Percentiles rank a stretch among this genome's conserved stretches.
phyloP scores from a whole-genome alignment of 2,329 filamentous ascomycete species.

The Aureobasidium leucospermi region DNA sequence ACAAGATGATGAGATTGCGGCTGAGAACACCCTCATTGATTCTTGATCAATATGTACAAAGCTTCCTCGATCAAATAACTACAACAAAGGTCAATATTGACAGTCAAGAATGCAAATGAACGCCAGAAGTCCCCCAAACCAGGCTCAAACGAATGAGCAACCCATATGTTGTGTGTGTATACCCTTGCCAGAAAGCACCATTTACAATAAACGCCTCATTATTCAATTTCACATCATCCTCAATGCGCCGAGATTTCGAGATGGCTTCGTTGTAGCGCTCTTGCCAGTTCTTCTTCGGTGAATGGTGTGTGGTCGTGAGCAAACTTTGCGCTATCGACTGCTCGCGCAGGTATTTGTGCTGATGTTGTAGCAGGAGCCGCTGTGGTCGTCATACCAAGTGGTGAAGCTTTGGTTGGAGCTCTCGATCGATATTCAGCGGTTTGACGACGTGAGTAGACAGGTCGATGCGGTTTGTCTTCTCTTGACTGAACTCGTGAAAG shows the following conservation, averaged over 20 bases:
- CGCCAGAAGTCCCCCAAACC: neutral
- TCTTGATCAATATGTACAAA: no score
- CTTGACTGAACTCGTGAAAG: conserved; percentile 28
- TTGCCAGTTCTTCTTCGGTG: conserved; percentile 37
- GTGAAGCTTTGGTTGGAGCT: neutral
- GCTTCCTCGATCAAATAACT: no score
- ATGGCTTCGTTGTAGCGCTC: conserved; percentile 36
- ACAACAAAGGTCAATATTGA: neutral
- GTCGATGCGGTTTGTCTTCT: conserved; percentile 17
- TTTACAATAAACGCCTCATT: neutral
- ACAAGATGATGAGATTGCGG: no score
- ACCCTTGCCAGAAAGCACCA: neutral
- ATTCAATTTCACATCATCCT: neutral
- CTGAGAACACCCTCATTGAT: no score
- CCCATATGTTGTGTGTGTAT: neutral
- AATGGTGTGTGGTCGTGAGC: conserved; percentile 34
- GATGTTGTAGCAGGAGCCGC: neutral
- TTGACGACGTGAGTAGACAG: conserved; percentile 20
- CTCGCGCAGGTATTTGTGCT: neutral
- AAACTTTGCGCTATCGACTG: neutral
- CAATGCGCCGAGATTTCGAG: conserved; percentile 22
- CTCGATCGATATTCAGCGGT: conserved; percentile 21
- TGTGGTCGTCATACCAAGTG: neutral
- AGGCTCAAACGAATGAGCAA: neutral
- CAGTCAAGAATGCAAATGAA: neutral